phyloP scores from a whole-genome alignment of 2,329 filamentous ascomycete genomes.

The Graphiopsis chlorocephala region DNA sequence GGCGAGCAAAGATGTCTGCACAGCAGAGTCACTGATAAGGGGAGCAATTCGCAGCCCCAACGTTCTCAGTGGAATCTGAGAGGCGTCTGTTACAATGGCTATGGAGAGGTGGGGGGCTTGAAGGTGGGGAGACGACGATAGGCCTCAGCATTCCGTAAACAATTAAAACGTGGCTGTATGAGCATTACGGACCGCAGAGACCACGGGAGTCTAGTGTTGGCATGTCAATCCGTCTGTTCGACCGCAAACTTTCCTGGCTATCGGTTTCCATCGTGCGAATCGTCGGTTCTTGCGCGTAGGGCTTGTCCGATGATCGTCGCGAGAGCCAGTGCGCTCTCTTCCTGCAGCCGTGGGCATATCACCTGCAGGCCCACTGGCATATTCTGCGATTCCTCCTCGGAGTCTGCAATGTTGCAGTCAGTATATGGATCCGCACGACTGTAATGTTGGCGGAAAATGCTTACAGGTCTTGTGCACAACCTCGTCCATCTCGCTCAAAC shows the following conservation, averaged over 20 bases:
- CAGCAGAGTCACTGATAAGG: conserved; percentile 60
- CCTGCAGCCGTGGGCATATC: conserved; percentile 25
- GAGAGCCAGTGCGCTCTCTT: conserved; percentile 27
- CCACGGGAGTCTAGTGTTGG: conserved; percentile 34
- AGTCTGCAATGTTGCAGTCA: conserved; percentile 17
- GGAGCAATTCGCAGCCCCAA: conserved; percentile 59
- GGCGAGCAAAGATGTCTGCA: conserved; percentile 54
- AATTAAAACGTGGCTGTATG: conserved; percentile 33
- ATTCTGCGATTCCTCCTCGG: conserved; percentile 17
- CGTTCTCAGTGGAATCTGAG: conserved; percentile 55
- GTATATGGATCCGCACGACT: not conserved
- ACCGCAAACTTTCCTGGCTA: not conserved
- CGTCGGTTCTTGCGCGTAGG: not conserved
- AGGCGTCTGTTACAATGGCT: conserved; percentile 41
- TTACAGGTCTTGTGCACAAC: conserved; percentile 19
- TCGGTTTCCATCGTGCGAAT: not conserved
- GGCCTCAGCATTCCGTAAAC: conserved; percentile 30
- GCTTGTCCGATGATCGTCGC: conserved; percentile 18
- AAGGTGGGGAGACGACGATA: conserved; percentile 38
- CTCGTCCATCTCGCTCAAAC: conserved; percentile 17
- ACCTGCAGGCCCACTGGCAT: conserved; percentile 29
- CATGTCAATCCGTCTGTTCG: conserved; percentile 23
- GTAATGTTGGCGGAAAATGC: conserved; percentile 4
- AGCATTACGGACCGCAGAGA: conserved; percentile 31
- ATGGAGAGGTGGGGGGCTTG: conserved; percentile 47